Conservation (phyloP, 768 basidiomycete species). For the Panus rudis region DNA sequence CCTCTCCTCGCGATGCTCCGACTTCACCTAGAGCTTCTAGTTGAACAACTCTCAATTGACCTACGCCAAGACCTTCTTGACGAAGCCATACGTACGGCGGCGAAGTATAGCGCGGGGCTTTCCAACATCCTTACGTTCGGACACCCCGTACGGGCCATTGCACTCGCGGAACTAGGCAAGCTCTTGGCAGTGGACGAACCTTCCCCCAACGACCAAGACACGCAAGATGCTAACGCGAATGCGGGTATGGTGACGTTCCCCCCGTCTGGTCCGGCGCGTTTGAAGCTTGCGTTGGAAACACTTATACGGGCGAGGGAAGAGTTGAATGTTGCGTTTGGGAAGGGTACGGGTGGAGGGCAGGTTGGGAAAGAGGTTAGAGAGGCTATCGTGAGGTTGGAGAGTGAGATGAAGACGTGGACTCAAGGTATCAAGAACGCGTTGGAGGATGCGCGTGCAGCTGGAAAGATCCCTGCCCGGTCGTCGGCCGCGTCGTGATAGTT, state of each 20-base stretch:
- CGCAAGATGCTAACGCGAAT: neutral
- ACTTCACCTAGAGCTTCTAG: constrained; percentile 63
- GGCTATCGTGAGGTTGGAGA: constrained; percentile 54
- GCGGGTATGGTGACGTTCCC: constrained; percentile 38
- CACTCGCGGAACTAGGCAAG: constrained; percentile 76
- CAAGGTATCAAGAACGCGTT: constrained; percentile 51
- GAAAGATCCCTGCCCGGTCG: neutral
- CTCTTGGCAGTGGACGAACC: constrained; percentile 76
- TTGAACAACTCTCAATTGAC: constrained; percentile 37
- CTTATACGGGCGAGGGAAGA: constrained; percentile 56
- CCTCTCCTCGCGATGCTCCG: constrained; percentile 72
- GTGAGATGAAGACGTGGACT: constrained; percentile 67
- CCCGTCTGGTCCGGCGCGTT: constrained; percentile 57
- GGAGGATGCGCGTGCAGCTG: constrained; percentile 29
- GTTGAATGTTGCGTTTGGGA: constrained; percentile 67
- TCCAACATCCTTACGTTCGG: constrained; percentile 46
- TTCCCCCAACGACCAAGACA: constrained; percentile 4
- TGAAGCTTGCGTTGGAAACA: constrained; percentile 59
- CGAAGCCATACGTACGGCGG: constrained; percentile 51
- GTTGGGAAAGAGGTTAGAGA: constrained; percentile 60
- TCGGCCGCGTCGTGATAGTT: too few relatives aligned
- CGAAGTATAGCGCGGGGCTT: constrained; percentile 48
- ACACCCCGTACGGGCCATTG: constrained; percentile 74
- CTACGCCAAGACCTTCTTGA: constrained; percentile 50
- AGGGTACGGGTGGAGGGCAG: constrained; percentile 59